Evolutionary conservation across 1,284 basidiomycete species (phyloP), one percentile per base, ranked within the genome.

Genomic region (Marasmius oreades): DNA sequence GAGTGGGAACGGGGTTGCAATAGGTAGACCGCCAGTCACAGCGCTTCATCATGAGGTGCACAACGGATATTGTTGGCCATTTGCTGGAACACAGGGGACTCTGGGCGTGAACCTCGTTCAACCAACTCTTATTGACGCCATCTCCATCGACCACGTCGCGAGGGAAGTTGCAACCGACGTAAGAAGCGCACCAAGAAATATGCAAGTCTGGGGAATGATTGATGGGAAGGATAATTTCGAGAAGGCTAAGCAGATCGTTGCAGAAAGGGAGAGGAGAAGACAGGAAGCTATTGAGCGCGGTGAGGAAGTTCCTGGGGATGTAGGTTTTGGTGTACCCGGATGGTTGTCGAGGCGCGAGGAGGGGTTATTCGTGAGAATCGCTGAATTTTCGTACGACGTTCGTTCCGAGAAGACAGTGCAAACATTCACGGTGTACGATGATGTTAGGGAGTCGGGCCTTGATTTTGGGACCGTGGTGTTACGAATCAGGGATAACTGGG

Each of bases 1-100:
- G 62, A 85, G 84, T 12, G 84, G 85, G 12, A 73, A 75, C 37
- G 85, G 85, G 2, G 77, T 77, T 55, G 81, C 85, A 4, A 76
- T 86, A 48, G 95, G 92, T 16, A 83, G 86, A 10, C 83, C 91
- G 1, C 93, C 96, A 0, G 84, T 93, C 45, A 90, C 85, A 0
- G 93, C 92, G 1, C 75, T 98, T 18, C 88, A 95, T 66, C 90
- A 92, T 56, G 91, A 94, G 60, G 78, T 78, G 23, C 80, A 88
- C 54, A 84, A 85, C 23, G 95, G 96, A 1, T 83, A 88, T 60
- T 99, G 95, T 72, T 99, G 95, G 95, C 91, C 96, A 1, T 93
- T 98, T 72, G 74, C 73, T 2, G 95, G 95, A 0, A 66, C 76
- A 5, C 69, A 81, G 47, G 96, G 95, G 2, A 87, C 91, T 65